Percentiles rank a stretch among this genome's conserved stretches.
Evolutionary conservation across 371 early-diverging fungal species (phyloP).

Genomic region (Mucor indicus): DNA sequence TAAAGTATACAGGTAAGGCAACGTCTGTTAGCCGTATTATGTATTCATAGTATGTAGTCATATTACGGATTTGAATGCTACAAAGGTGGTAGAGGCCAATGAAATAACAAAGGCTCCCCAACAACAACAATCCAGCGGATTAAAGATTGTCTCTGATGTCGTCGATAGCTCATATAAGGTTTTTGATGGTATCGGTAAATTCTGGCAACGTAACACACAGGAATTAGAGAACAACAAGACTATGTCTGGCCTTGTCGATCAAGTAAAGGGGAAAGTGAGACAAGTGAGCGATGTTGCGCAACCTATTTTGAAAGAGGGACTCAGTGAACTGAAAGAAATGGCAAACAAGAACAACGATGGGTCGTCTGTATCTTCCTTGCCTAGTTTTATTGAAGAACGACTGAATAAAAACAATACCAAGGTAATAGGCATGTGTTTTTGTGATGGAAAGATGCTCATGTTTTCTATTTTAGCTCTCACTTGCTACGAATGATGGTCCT

Average conservation of each 20-base stretch:
- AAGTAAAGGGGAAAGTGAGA: conserved; percentile 19
- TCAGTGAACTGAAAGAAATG: conserved; percentile 35
- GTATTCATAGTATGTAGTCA: conserved; percentile 13
- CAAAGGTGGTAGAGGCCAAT: background rate
- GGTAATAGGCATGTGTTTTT: background rate
- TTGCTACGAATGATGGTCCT: conserved; percentile 13
- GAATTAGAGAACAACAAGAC: conserved; percentile 7
- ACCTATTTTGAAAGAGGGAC: conserved; percentile 5
- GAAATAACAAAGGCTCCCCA: background rate
- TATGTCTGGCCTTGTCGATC: conserved; percentile 8
- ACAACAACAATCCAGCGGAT: conserved; percentile 15
- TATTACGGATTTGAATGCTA: conserved; percentile 33
- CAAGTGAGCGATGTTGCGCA: conserved; percentile 13
- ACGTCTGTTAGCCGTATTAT: background rate
- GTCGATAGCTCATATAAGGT: conserved; percentile 40
- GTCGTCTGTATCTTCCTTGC: conserved; percentile 2
- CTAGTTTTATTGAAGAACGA: conserved; percentile 23
- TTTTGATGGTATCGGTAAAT: conserved; percentile 45
- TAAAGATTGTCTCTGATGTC: conserved; percentile 41
- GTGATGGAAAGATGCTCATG: background rate
- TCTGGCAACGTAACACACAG: conserved; percentile 40
- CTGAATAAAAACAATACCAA: background rate
- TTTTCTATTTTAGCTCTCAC: background rate
- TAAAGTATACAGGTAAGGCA: conserved; percentile 29
- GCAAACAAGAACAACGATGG: background rate